Evolutionary conservation across 2,329 filamentous ascomycete species (phyloP).

Genomic region (Hypoxylon sp.): DNA sequence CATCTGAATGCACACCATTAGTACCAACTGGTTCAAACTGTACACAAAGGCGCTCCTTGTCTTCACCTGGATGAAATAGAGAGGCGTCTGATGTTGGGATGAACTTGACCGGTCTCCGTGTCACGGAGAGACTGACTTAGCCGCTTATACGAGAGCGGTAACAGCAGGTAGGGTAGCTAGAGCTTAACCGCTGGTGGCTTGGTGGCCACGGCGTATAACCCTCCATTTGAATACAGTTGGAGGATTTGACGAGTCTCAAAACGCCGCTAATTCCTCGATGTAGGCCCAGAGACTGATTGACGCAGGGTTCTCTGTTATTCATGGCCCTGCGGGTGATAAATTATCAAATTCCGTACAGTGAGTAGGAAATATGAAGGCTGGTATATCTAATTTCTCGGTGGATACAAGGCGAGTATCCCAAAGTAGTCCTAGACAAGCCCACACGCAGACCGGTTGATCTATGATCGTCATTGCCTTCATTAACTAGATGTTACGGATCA

Average conservation of each 20-base stretch:
- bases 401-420: background rate
- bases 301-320: background rate
- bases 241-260: background rate
- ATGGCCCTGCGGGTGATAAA: background rate
- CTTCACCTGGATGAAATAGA: background rate
- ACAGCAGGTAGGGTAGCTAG: background rate
- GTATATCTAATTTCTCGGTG: background rate
- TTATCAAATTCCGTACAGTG: background rate
- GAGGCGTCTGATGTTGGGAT: background rate
- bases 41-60: background rate
- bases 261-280: background rate
- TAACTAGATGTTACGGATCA: constrained; percentile 11
- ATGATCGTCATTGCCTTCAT: constrained; percentile 16
- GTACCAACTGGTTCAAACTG: background rate
- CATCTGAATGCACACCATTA: background rate
- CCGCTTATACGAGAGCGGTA: background rate
- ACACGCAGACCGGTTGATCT: constrained; percentile 8
- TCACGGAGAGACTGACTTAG: background rate
- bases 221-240: background rate
- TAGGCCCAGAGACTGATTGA: background rate
- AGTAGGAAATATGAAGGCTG: background rate
- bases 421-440: background rate
- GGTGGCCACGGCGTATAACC: background rate
- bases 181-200: constrained; percentile 4
- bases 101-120: background rate